Evolutionary conservation across 2,329 filamentous ascomycete genomes (phyloP).

Genomic region (Fusarium oxysporum): DNA sequence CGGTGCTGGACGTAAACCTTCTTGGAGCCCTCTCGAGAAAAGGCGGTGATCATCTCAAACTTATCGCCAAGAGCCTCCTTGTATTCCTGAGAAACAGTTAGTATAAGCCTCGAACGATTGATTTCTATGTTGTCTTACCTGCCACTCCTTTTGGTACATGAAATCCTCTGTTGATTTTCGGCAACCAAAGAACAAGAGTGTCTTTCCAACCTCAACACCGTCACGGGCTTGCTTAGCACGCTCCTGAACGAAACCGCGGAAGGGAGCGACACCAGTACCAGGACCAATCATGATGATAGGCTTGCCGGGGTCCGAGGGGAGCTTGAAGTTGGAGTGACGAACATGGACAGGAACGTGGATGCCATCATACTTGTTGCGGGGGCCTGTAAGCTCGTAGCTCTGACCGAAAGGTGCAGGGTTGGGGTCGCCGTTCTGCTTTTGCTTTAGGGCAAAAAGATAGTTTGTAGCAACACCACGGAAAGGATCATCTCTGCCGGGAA

Average conservation of each 20-base stretch:
- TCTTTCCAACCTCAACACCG: slow-evolving; percentile 86
- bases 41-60: slow-evolving; percentile 91
- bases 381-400: slow-evolving; percentile 87
- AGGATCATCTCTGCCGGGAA: slow-evolving; percentile 80
- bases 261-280: slow-evolving; percentile 95
- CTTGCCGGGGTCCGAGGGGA: slow-evolving; percentile 93
- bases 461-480: slow-evolving; percentile 98
- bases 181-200: slow-evolving; percentile 95
- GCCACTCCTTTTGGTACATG: slow-evolving; percentile 90
- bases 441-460: slow-evolving; percentile 92
- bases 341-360: slow-evolving; percentile 95
- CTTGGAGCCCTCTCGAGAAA: slow-evolving; percentile 86
- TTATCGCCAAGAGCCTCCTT: slow-evolving; percentile 86
- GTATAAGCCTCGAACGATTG: background rate
- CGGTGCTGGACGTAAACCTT: slow-evolving; percentile 98
- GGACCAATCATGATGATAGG: slow-evolving; percentile 97
- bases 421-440: slow-evolving; percentile 93
- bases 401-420: slow-evolving; percentile 84
- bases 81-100: slow-evolving; percentile 72
- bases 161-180: slow-evolving; percentile 90
- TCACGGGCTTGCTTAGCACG: slow-evolving; percentile 83
- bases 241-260: slow-evolving; percentile 95
- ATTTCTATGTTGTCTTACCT: slow-evolving; percentile 70
- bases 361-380: slow-evolving; percentile 96
- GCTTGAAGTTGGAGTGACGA: slow-evolving; percentile 98